These are phyloP conservation scores for Melastoma malabathricum DNA, from an alignment of 345 rosid species.

Conservation along the genomic window DNA sequence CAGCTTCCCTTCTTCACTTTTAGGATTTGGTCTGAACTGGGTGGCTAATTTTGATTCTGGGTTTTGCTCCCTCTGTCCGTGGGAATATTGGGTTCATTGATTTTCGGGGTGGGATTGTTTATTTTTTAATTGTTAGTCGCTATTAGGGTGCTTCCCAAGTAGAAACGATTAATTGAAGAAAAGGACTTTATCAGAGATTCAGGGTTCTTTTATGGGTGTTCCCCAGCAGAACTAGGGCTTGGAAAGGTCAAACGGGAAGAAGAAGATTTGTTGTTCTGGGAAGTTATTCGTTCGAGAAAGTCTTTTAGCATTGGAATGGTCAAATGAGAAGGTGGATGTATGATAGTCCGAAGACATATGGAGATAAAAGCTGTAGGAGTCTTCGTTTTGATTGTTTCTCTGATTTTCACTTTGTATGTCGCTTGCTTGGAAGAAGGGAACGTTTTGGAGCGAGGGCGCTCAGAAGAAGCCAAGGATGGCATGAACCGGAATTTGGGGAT, in stretches of 20 bases:
- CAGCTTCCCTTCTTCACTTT: no score
- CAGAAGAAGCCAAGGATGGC: slow-evolving; percentile 4
- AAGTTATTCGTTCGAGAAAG: no score
- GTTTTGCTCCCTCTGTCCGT: no score
- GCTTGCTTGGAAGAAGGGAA: slow-evolving; percentile 20
- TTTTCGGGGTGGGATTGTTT: no score
- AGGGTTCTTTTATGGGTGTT: background rate
- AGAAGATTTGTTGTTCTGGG: no score
- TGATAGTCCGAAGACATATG: slow-evolving; percentile 21
- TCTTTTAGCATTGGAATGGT: background rate
- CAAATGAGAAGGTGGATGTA: slow-evolving; percentile 22
- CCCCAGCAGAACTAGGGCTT: slow-evolving; percentile 10
- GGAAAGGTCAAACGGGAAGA: slow-evolving; percentile 1
- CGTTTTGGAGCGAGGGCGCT: slow-evolving; percentile 28
- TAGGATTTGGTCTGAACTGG: slow-evolving; percentile 19
- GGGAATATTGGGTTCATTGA: no score
- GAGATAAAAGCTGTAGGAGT: slow-evolving; percentile 12
- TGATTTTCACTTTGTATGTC: slow-evolving; percentile 26
- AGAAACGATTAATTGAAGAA: no score
- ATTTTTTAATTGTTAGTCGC: no score
- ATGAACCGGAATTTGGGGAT: no score
- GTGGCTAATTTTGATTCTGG: no score
- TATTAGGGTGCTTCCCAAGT: no score
- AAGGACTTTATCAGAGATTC: no score
- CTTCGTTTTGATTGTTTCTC: slow-evolving; percentile 19